Evolutionary conservation across 805 yeast genomes (phyloP), one percentile per base, ranked within the genome.

Genomic region (Pichia manshurica): DNA sequence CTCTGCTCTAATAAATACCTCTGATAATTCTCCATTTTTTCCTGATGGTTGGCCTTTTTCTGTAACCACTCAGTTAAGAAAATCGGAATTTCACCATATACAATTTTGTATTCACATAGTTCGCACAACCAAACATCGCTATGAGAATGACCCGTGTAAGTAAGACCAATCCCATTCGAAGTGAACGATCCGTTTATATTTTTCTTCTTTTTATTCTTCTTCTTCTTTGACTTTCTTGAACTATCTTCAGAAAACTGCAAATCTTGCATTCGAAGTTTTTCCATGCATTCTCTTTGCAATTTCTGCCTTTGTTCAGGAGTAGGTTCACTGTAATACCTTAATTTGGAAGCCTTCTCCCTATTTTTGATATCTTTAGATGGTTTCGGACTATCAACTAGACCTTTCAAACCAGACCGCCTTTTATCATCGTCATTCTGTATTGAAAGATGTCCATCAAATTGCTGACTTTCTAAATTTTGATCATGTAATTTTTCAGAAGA

Each of bases 61-160:
- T 73, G 70, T 48, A 69, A 68, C 75, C 77, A 72, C 51, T 68
- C 67, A 53, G 73, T 68, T 61, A 73, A 60, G 50, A 69, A 70
- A 21, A 61, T 50, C 0, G 81, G 80, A 47, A 70, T 68, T 28
- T 57, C 57, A 1, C 81, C 80, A 55, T 63, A 75, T 4, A 75
- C 66, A 9, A 66, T 64, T 54, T 75, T 77, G 57, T 72, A 75
- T 52, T 75, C 76, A 60, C 81, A 75, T 39, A 75, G 66, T 42
- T 73, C 63, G 56, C 81, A 75, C 2, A 53, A 44, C 63, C 63
- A 62, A 9, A 10, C 17, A 29, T 28, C 35, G 33, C 43, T 36
- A 19, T 36, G 19, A 12, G 28, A 21, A 39, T 23, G 12, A 9
- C 19, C 23, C 8, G 31, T 39, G 23, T 37, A 37, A 20, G 16